Evolutionary conservation across 441 rosid species (phyloP).

Genomic region (Gossypium schwendimanii): DNA sequence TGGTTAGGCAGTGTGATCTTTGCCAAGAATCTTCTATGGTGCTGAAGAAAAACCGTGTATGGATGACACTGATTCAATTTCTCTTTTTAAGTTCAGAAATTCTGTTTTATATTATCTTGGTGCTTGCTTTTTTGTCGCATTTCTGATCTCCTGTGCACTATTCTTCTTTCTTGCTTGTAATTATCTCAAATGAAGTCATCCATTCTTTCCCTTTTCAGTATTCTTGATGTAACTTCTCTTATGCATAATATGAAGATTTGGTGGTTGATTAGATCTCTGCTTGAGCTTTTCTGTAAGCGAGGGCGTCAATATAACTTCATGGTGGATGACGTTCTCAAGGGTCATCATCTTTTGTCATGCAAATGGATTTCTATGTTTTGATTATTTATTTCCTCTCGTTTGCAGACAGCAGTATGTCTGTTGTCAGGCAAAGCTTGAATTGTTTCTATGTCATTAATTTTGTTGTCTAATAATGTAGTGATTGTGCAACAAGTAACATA

Average conservation of each 20-base stretch:
- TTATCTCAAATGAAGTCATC: conserved; percentile 5
- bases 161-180: not conserved
- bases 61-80: conserved; percentile 3
- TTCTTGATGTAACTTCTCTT: not conserved
- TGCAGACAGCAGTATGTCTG: not conserved
- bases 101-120: conserved; percentile 1
- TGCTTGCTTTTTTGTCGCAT: not conserved
- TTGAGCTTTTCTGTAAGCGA: not conserved
- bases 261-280: not conserved
- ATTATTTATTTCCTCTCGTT: not conserved
- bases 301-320: not conserved
- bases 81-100: not conserved
- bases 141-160: not conserved
- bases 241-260: not conserved
- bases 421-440: not conserved
- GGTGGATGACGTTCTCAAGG: not conserved
- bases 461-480: not conserved
- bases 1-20: conserved; percentile 63
- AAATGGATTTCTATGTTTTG: conserved; percentile 1
- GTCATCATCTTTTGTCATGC: not conserved
- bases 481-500: not conserved
- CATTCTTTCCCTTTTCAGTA: not conserved
- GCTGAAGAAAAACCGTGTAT: conserved; percentile 76
- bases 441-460: not conserved
- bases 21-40: conserved; percentile 87